Base-by-base conservation (phyloP, 768 basidiomycete species). In the Russula emetica region DNA sequence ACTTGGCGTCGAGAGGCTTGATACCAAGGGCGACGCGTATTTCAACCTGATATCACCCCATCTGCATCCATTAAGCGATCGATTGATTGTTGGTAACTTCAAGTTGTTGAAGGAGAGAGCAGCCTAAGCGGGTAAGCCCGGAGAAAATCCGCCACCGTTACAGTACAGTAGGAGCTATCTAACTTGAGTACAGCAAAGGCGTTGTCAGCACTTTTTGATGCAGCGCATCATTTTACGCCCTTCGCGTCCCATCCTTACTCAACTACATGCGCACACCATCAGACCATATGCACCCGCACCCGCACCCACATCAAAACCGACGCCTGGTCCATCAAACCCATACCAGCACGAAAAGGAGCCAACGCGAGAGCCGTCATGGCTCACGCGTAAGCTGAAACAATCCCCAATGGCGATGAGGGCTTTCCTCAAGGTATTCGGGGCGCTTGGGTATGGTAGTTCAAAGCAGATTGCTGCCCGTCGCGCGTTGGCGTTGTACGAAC, bases 351-450 rank as follows among this genome's bases (percentile, higher is more conserved):
- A 66, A 49, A 67, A 61, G 36, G 22, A 38, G 5, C 58, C 61
- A 4, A n/a, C 50, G 8, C 64, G 61, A 24, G 61, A 67, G 20
- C 67, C 60, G 45, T 59, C 67, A 38, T 68, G 67, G 67, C 67
- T 68, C 36, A 68, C 67, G 18, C 65, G 65, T 40, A 54, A 57
- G 55, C 58, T 68, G 60, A 68, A 54, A 36, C 61, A 63, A 44
- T 68, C 67, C 13, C 67, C 67, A 1, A 34, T 18, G 1, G 61
- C 65, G 16, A 62, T 67, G 67, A 54, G 65, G 9, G 54, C 34
- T 5, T 68, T 68, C 32, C 56, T 68, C 18, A 67, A 34, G 44
- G 54, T 68, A 3, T 66, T 63, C 18, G 67, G 67, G 5, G 67
- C 61, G 26, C 60, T 68, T 3, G 67, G 67, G 14, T 68, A 69